Evolutionary conservation across 2,329 filamentous ascomycete species (phyloP), one percentile per base, ranked within the genome.

Genomic region (Claviceps capensis): DNA sequence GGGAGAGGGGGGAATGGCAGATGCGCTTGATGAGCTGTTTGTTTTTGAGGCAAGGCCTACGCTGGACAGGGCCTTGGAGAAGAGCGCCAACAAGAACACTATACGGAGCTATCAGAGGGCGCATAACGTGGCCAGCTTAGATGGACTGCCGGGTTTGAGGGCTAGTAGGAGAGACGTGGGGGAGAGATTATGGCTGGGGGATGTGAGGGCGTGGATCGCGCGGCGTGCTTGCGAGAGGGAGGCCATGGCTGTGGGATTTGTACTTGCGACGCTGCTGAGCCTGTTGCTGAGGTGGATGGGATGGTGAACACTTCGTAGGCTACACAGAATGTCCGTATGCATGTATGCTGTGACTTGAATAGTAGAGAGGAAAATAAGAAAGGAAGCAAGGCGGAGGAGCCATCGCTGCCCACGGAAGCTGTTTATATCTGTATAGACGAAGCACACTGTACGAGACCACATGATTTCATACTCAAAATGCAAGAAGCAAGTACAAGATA

Each of bases 61-160:
- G 0, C 62, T 85, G 53, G 73, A 75, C 22, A 11, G 2, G 23
- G 65, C 71, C 50, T 81, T 72, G 71, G 60, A 61, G 40, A 75
- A 74, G 56, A 71, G 67, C 59, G 68, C 74, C 2, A 70, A 75
- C 47, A 71, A 70, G 53, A 74, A 76, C 50, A 67, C 69, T 40
- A 61, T 82, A 56, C 65, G 68, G 8, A 65, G 68, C n/a, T 86
- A 83, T 59, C 80, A 80, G 60, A 69, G 68, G 22, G 61, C 70
- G 55, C 76, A 73, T 58, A 86, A 85, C 58, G 59, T 68, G 2
- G 57, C 60, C 47, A 81, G 77, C 61, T 67, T 84, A 45, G 81
- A 84, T 56, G 78, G 77, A 1, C 65, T 83, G 19, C 76, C 79
- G 0, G 80, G 79, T 0, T 61, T 85, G 57, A 71, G 68, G 52